Evolutionary conservation across 306 rosid genomes (phyloP).

Genomic region (Rosa rugosa): DNA sequence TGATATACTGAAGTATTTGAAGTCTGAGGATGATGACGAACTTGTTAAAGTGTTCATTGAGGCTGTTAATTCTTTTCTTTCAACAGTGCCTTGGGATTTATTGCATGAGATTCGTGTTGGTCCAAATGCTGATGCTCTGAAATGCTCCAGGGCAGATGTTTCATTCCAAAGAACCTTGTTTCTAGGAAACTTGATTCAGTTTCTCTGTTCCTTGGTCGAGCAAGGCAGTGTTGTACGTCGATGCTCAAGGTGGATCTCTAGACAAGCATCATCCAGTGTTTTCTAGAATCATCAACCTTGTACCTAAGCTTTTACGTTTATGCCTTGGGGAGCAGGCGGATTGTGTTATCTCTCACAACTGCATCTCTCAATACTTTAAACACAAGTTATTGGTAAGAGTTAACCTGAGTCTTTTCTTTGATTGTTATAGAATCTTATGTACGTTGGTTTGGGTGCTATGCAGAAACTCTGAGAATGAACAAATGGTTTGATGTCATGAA

Average conservation of each 20-base stretch:
- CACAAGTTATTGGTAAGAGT: slow-evolving; percentile 81
- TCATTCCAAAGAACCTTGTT: slow-evolving; percentile 34
- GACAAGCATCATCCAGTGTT: slow-evolving; percentile 45
- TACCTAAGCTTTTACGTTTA: slow-evolving; percentile 65
- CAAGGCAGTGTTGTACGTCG: slow-evolving; percentile 42
- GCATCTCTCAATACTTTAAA: slow-evolving; percentile 63
- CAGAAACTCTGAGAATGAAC: neutral
- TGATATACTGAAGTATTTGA: slow-evolving; percentile 55
- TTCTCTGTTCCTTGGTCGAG: slow-evolving; percentile 75
- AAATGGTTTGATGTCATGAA: neutral
- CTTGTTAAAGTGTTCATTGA: slow-evolving; percentile 48
- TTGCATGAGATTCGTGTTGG: slow-evolving; percentile 37
- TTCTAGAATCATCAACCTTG: slow-evolving; percentile 41
- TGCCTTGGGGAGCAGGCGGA: slow-evolving; percentile 52
- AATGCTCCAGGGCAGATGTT: slow-evolving; percentile 28
- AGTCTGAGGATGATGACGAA: slow-evolving; percentile 42
- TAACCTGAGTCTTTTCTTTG: slow-evolving; percentile 22
- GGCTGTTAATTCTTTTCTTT: slow-evolving; percentile 53
- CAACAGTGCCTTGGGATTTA: slow-evolving; percentile 55
- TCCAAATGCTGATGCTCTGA: slow-evolving; percentile 23
- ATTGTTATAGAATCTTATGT: neutral
- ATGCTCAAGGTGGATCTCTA: slow-evolving; percentile 40
- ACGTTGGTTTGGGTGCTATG: neutral
- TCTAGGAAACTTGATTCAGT: slow-evolving; percentile 72
- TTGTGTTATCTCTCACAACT: slow-evolving; percentile 23